Percentiles rank a stretch among this genome's conserved stretches.
phyloP scores from a whole-genome alignment of 768 basidiomycete species.

The Porphyrellus cyaneotinctus region DNA sequence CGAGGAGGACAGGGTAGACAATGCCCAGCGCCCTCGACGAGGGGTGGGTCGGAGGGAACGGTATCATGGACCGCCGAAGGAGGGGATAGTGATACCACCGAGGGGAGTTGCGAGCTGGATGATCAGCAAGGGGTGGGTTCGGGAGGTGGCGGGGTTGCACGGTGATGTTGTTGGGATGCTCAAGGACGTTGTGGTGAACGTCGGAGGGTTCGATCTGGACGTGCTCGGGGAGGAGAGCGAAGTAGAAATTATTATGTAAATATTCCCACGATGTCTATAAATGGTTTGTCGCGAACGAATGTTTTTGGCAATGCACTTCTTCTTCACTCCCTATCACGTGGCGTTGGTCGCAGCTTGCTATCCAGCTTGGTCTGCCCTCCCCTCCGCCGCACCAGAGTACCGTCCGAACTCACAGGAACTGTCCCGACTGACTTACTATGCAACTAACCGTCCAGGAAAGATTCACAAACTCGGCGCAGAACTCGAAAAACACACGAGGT shows the following conservation, averaged over 20 bases:
- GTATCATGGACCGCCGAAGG: slow-evolving; percentile 50
- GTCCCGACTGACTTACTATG: slow-evolving; percentile 82
- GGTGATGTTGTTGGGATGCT: slow-evolving; percentile 46
- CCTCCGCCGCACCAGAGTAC: slow-evolving; percentile 72
- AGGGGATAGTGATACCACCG: slow-evolving; percentile 57
- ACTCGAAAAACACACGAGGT: slow-evolving; percentile 66
- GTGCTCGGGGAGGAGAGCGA: slow-evolving; percentile 58
- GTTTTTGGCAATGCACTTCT: slow-evolving; percentile 42
- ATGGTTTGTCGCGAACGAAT: not conserved
- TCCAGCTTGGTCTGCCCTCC: slow-evolving; percentile 69
- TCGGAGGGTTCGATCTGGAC: slow-evolving; percentile 46
- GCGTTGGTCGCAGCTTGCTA: slow-evolving; percentile 84
- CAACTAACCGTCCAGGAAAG: slow-evolving; percentile 78
- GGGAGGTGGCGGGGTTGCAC: slow-evolving; percentile 36
- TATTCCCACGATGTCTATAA: slow-evolving; percentile 17
- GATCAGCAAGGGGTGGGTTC: slow-evolving; percentile 67
- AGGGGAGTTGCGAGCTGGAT: slow-evolving; percentile 67
- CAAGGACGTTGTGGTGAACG: slow-evolving; percentile 43
- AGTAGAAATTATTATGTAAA: not conserved
- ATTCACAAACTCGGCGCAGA: slow-evolving; percentile 72
- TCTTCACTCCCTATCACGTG: slow-evolving; percentile 82
- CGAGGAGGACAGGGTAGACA: slow-evolving; percentile 47
- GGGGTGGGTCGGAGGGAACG: slow-evolving; percentile 56
- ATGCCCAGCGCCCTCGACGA: slow-evolving; percentile 48
- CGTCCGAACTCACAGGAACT: slow-evolving; percentile 82